Conservation (phyloP, 73 alveolate genomes). For the Uronychia setigera region DNA sequence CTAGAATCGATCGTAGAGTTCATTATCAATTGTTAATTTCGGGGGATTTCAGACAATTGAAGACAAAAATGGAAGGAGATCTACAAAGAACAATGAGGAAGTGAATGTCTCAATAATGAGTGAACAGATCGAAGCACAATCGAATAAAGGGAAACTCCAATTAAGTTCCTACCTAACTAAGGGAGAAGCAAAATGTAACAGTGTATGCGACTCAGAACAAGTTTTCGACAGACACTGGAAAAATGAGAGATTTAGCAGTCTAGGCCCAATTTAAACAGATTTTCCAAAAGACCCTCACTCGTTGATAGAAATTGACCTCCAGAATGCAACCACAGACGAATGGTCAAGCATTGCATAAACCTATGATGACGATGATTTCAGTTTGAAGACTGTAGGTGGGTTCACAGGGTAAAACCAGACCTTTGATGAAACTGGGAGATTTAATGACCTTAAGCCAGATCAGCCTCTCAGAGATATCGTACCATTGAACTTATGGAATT, state of each 20-base stretch:
- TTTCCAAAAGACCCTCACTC: neutral
- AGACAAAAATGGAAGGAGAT: too few species aligned
- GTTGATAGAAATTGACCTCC: neutral
- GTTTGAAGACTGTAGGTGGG: neutral
- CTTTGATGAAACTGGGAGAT: neutral
- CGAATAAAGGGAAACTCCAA: too few species aligned
- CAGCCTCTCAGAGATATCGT: neutral
- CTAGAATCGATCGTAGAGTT: neutral
- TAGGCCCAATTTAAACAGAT: too few species aligned
- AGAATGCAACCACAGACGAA: neutral
- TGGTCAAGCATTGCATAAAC: neutral
- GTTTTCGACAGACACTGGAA: too few species aligned
- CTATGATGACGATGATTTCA: neutral
- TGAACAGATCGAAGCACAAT: too few species aligned
- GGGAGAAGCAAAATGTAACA: too few species aligned
- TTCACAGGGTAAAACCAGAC: neutral
- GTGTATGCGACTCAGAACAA: too few species aligned
- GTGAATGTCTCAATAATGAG: too few species aligned
- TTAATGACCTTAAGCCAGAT: too few species aligned
- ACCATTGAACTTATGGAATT: neutral
- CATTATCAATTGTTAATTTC: neutral
- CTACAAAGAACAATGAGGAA: too few species aligned
- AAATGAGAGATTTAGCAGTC: too few species aligned
- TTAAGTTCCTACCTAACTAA: too few species aligned
- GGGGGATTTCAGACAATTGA: neutral